Base-by-base conservation (phyloP, 306 rosid genomes). In the Vachellia pachyceras region DNA sequence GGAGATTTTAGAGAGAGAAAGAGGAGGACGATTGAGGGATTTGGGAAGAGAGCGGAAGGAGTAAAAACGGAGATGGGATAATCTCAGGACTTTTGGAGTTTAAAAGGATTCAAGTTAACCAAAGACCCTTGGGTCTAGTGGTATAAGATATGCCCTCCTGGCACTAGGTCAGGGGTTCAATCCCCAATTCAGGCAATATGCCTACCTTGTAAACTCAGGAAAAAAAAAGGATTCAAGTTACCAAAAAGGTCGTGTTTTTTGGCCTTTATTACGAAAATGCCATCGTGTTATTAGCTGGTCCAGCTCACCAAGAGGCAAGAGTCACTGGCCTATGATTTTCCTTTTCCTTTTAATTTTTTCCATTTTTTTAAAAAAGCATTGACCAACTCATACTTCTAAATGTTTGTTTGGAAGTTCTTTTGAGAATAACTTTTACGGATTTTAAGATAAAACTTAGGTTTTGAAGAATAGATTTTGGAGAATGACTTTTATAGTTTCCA, bases 1-100 rank as follows among this genome's bases (percentile, higher is more conserved):
- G 33, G 42, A 54, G 4, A 10, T 23, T 9, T 20, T 15, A 65
- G 80, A 73, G 87, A 85, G 81, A 85, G 85, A 74, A 66, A 80
- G 61, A 18, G 18, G 9, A 17, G 13, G 52, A 66, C 46, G 52
- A 10, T 0, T 1, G 49, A 68, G 4, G 3, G 60, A 37, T 25
- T 22, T 12, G 5, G 35, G 18, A 22, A 11, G 54, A 44, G 10
- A 11, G 37, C 12, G 47, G 10, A 2, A 6, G 20, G 13, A 39
- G 68, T 10, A 10, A 58, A 11, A 20, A 3, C 4, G 65, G 36
- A 22, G 22, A 23, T n/a, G n/a, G n/a, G n/a, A n/a, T n/a, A n/a
- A 50, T 10, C 47, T 10, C 60, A 13, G 55, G 57, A 2, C 3
- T 5, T 63, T 45, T 20, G 15, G 50, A 3, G 23, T 69, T 80